phyloP scores from a whole-genome alignment of 345 rosid genomes.

The Gossypium thurberi region DNA sequence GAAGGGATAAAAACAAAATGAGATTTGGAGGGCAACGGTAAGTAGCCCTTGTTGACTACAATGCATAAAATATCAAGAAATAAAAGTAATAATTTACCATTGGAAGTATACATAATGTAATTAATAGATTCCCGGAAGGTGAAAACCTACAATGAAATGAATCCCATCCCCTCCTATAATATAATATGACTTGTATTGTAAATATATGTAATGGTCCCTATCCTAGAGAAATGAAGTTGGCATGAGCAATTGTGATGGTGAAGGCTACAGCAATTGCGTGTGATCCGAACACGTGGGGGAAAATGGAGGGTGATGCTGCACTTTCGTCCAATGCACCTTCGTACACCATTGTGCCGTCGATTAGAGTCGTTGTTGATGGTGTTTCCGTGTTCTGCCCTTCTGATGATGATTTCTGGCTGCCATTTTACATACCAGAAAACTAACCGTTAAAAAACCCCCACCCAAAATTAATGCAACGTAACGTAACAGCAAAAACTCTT shows the following conservation, averaged over 20 bases:
- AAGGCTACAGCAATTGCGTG: background rate
- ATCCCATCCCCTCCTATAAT: background rate
- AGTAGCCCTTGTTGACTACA: background rate
- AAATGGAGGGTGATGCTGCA: constrained; percentile 36
- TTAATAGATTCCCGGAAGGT: background rate
- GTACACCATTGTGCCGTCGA: constrained; percentile 54
- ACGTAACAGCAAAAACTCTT: background rate
- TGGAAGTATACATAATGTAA: background rate
- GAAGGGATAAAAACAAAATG: too few species aligned
- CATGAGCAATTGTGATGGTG: constrained; percentile 27
- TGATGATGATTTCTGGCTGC: constrained; percentile 73
- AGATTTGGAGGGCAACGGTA: too few species aligned
- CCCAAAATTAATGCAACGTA: background rate
- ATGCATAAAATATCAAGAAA: background rate
- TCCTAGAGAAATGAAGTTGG: constrained; percentile 5
- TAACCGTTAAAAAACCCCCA: constrained; percentile 22
- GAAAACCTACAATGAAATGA: background rate
- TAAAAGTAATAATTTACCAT: too few species aligned
- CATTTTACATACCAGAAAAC: background rate
- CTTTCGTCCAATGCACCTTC: constrained; percentile 55
- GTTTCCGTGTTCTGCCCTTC: constrained; percentile 27
- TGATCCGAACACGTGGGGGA: constrained; percentile 10
- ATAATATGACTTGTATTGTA: background rate
- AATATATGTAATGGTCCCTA: background rate
- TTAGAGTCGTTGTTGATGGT: background rate